These are phyloP conservation scores for Gossypium davidsonii DNA, from an alignment of 441 rosid genomes.

Conservation along the genomic window DNA sequence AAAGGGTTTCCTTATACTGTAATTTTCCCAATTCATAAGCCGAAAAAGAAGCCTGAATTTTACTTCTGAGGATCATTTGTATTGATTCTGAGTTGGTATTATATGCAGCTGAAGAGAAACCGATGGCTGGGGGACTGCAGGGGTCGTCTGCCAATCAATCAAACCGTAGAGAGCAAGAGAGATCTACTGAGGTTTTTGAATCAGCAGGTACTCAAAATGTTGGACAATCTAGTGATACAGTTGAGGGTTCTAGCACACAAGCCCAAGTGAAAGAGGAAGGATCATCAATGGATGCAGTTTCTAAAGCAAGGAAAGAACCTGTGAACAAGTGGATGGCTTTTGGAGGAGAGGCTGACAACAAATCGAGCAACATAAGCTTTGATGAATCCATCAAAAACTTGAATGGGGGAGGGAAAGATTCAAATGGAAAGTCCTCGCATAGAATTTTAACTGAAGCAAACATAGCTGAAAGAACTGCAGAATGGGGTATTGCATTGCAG, in stretches of 20 bases:
- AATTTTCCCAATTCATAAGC: not conserved
- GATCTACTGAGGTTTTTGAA: constrained; percentile 28
- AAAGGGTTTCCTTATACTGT: not conserved
- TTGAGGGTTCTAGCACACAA: constrained; percentile 18
- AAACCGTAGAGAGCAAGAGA: constrained; percentile 13
- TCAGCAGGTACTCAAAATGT: constrained; percentile 20
- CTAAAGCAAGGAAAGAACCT: constrained; percentile 20
- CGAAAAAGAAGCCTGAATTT: not conserved
- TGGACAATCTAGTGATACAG: constrained; percentile 12
- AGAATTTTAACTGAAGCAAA: constrained; percentile 37
- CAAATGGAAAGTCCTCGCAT: constrained; percentile 7
- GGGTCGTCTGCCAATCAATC: constrained; percentile 1
- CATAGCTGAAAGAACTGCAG: constrained; percentile 67
- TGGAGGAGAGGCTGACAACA: constrained; percentile 23
- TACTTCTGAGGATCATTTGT: not conserved
- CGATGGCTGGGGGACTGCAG: not conserved
- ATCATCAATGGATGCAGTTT: constrained; percentile 6
- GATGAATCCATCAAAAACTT: constrained; percentile 12
- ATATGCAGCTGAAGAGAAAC: constrained; percentile 13
- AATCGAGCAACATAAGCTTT: not conserved
- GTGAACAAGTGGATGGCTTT: constrained; percentile 76
- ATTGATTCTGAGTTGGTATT: not conserved
- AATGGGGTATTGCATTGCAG: constrained; percentile 71
- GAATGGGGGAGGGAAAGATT: constrained; percentile 4
- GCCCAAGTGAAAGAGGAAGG: constrained; percentile 11